phyloP scores from a whole-genome alignment of 305 asterid genomes.

The Fraxinus albicans region DNA sequence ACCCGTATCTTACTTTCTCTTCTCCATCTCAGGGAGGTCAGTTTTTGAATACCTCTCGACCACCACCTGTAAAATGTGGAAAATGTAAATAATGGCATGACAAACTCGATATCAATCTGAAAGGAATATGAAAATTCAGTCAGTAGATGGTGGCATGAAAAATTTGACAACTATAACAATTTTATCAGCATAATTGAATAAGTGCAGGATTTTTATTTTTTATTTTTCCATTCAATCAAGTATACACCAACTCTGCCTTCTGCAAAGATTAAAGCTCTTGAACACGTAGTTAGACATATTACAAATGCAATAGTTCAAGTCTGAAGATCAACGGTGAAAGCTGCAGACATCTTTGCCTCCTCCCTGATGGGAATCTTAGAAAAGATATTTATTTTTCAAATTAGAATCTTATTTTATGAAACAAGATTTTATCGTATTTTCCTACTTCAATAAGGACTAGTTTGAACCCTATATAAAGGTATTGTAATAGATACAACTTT shows the following conservation, averaged over 20 bases:
- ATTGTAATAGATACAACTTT: neutral
- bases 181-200: neutral
- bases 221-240: neutral
- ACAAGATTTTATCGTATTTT: neutral
- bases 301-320: neutral
- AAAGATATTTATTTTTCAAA: neutral
- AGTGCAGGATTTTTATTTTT: neutral
- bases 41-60: constrained; percentile 78
- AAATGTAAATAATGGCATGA: constrained; percentile 13
- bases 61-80: constrained; percentile 57
- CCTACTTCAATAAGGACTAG: neutral
- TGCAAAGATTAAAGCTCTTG: neutral
- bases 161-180: neutral
- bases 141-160: constrained; percentile 12
- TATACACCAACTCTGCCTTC: neutral
- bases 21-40: constrained; percentile 92
- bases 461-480: neutral
- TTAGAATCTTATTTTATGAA: neutral
- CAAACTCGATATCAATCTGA: neutral
- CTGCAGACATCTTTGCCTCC: neutral
- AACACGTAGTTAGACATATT: neutral
- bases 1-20: constrained; percentile 64
- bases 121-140: constrained; percentile 14
- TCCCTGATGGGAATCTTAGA: neutral
- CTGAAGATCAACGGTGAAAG: neutral